These are phyloP conservation scores for Blastocystis hominis DNA, from an alignment of 352 stramenopile genomes.

Conservation along the genomic window DNA sequence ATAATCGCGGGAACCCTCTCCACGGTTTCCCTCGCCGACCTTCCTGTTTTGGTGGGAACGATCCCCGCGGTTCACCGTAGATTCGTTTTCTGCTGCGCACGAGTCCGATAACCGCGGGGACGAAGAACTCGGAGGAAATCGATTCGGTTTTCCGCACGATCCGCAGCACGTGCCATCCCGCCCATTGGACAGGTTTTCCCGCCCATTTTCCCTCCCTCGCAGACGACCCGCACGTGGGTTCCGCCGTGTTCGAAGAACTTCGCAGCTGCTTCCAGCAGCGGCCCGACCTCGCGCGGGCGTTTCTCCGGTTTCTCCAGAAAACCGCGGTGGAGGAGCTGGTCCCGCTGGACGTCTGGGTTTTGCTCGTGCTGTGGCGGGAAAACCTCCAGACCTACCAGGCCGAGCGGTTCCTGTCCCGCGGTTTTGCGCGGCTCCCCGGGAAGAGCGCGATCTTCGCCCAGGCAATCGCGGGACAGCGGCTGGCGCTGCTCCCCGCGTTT, in stretches of 20 bases:
- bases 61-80: not conserved
- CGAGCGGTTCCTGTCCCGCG: not conserved
- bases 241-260: conserved; percentile 17
- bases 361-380: not conserved
- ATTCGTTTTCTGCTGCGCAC: conserved; percentile 20
- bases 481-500: not conserved
- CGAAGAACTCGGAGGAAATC: not conserved
- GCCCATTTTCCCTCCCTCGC: not conserved
- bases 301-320: not conserved
- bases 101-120: not conserved
- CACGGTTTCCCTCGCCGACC: not conserved
- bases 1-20: not conserved
- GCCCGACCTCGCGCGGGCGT: not conserved
- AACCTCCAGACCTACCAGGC: not conserved
- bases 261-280: conserved; percentile 14
- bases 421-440: not conserved
- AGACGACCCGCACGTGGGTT: not conserved
- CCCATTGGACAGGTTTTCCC: not conserved
- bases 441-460: not conserved
- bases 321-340: not conserved
- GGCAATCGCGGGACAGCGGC: not conserved
- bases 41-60: not conserved
- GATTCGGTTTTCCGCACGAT: not conserved
- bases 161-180: not conserved
- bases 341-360: conserved; percentile 20